These are phyloP conservation scores for Periconia macrospinosa DNA, from an alignment of 2,329 filamentous ascomycete species.

Conservation along the genomic window DNA sequence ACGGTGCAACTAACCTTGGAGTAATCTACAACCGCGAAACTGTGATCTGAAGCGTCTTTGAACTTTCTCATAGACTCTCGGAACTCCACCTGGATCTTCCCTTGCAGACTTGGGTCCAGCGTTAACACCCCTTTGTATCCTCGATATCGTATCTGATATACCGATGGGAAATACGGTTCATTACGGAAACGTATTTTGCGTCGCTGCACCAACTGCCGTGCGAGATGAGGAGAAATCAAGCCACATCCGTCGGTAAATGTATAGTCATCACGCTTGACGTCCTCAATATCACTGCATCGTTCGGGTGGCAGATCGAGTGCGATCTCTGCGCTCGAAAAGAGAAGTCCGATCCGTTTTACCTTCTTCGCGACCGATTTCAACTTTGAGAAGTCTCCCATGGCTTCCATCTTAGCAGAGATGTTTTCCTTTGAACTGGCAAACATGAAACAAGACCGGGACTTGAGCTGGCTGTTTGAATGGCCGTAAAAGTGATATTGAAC, in stretches of 20 bases:
- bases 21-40: conserved; percentile 22
- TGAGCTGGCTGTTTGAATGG: no score
- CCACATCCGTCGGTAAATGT: conserved; percentile 16
- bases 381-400: conserved; percentile 45
- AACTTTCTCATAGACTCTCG: conserved; percentile 49
- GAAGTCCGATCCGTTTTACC: conserved; percentile 47
- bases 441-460: no score
- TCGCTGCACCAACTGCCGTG: conserved; percentile 35
- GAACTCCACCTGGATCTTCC: conserved; percentile 29
- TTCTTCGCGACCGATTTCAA: conserved; percentile 49
- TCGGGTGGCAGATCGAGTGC: conserved; percentile 35
- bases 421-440: no score
- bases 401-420: not conserved
- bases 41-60: conserved; percentile 39
- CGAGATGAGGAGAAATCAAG: conserved; percentile 38
- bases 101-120: conserved; percentile 39
- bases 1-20: no score
- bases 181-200: conserved; percentile 42
- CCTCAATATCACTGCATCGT: conserved; percentile 25
- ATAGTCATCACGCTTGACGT: no score
- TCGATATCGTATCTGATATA: conserved; percentile 47
- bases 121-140: conserved; percentile 50
- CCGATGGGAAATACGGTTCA: conserved; percentile 42
- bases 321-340: conserved; percentile 44
- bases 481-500: no score